Evolutionary conservation across 2,329 filamentous ascomycete genomes (phyloP), one percentile per base, ranked within the genome.

Genomic region (Alternaria novae-zelandiae): DNA sequence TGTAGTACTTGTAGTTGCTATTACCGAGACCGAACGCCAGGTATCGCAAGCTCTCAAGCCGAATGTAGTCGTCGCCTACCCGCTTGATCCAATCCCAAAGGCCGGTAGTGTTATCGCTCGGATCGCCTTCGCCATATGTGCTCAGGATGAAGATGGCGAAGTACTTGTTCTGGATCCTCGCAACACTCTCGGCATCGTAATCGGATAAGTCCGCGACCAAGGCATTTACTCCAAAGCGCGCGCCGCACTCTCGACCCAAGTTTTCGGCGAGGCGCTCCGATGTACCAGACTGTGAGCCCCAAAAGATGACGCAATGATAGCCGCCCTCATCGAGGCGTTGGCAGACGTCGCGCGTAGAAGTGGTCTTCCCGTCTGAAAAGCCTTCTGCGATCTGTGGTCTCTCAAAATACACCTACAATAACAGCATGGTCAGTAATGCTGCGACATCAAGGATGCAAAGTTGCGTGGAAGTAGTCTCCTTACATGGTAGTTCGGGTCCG

Each of bases 201-300:
- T 86, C 84, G 6, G 80, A 82, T 3, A 85, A 72, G 59, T 86
- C 83, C 6, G 82, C 83, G 0, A 77, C 77, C 25, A 85, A 65
- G 8, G 77, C 71, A 46, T 80, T 74, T 12, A 83, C 72, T 6
- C 82, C 80, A 51, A 83, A 83, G 17, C 78, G 75, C 28, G 75
- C 72, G 17, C 74, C 70, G 47, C 78, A 78, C 53, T 85, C 83
- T 50, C 79, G 75, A 5, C 77, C 78, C 1, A 85, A 70, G 6
- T 77, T 75, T 54, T 78, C 77, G 8, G 83, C 82, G 54, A 84
- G 79, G 10, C 77, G 75, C 64, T 84, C 82, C 0, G 82, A 81
- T 0, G 82, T 84, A 9, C 83, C 83, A 5, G 82, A 83, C 63
- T 85, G 83, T 2, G 83, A 84, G n/a, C 82, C 82, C 81, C 81